Evolutionary conservation across 2,329 filamentous ascomycete genomes (phyloP).

Genomic region (Teratosphaeria epicoccoides): DNA sequence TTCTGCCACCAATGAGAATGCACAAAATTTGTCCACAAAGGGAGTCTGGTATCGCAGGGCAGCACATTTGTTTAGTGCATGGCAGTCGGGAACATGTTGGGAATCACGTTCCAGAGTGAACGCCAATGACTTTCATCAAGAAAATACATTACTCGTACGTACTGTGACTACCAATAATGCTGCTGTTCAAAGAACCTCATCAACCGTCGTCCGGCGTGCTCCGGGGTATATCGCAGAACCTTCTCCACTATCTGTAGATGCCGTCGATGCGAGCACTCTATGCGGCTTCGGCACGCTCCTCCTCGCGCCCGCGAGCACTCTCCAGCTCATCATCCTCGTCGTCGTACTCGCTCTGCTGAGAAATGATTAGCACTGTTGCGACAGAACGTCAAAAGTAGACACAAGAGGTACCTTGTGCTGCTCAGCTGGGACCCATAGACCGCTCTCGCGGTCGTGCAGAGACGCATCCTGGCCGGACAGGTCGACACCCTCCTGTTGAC

Average conservation of each 20-base stretch:
- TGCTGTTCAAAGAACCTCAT: not conserved
- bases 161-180: not conserved
- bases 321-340: slow-evolving; percentile 58
- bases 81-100: too few species aligned
- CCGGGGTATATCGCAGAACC: slow-evolving; percentile 7
- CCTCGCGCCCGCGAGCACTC: slow-evolving; percentile 38
- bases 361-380: not conserved
- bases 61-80: too few species aligned
- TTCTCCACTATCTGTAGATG: not conserved
- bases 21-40: not conserved
- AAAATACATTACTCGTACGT: not conserved
- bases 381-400: not conserved
- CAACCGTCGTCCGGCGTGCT: not conserved
- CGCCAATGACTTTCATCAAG: too few species aligned
- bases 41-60: too few species aligned
- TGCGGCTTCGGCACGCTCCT: slow-evolving; percentile 27
- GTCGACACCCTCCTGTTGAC: slow-evolving; percentile 60
- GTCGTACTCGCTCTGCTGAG: slow-evolving; percentile 47
- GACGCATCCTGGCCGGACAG: slow-evolving; percentile 73
- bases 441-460: slow-evolving; percentile 55
- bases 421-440: slow-evolving; percentile 67
- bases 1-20: not conserved
- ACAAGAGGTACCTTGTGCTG: slow-evolving; percentile 39
- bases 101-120: too few species aligned
- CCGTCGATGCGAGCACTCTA: not conserved